Conservation (phyloP, 495 filamentous ascomycete genomes). For the Xylaria acuta region DNA sequence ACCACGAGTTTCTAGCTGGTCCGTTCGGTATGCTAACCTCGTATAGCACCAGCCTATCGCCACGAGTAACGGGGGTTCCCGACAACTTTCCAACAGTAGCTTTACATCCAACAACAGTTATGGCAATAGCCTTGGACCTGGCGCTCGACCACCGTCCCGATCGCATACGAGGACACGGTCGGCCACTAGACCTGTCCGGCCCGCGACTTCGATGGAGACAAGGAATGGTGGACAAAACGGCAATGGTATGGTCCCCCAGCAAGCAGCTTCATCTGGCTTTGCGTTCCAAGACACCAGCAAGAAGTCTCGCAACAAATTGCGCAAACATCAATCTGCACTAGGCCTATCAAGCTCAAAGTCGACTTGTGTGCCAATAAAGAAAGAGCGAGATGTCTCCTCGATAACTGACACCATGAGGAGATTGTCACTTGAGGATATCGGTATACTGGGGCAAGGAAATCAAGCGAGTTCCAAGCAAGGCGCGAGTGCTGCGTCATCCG, state of each 20-base stretch:
- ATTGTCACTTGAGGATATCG: slow-evolving; percentile 41
- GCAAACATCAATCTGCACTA: slow-evolving; percentile 39
- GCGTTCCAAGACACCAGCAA: slow-evolving; percentile 24
- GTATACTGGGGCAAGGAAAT: slow-evolving; percentile 30
- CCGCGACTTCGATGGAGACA: slow-evolving; percentile 67
- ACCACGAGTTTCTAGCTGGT: neutral
- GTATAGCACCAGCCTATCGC: neutral
- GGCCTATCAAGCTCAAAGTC: slow-evolving; percentile 29
- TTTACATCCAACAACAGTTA: slow-evolving; percentile 63
- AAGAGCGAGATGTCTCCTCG: slow-evolving; percentile 42
- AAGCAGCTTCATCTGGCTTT: slow-evolving; percentile 36
- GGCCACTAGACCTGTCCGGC: slow-evolving; percentile 54
- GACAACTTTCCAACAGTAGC: slow-evolving; percentile 51
- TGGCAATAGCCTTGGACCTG: slow-evolving; percentile 63
- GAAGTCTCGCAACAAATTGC: slow-evolving; percentile 29
- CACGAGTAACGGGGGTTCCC: slow-evolving; percentile 41
- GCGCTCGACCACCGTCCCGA: slow-evolving; percentile 54
- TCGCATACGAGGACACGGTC: slow-evolving; percentile 50
- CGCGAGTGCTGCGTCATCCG: neutral
- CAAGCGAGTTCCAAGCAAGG: slow-evolving; percentile 48
- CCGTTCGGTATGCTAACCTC: slow-evolving; percentile 1
- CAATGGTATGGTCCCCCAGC: slow-evolving; percentile 70
- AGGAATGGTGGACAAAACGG: slow-evolving; percentile 44
- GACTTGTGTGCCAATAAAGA: slow-evolving; percentile 23
- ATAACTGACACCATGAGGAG: neutral